Evolutionary conservation across 768 basidiomycete genomes (phyloP), one percentile per base, ranked within the genome.

Genomic region (Multifurca ochricompacta): DNA sequence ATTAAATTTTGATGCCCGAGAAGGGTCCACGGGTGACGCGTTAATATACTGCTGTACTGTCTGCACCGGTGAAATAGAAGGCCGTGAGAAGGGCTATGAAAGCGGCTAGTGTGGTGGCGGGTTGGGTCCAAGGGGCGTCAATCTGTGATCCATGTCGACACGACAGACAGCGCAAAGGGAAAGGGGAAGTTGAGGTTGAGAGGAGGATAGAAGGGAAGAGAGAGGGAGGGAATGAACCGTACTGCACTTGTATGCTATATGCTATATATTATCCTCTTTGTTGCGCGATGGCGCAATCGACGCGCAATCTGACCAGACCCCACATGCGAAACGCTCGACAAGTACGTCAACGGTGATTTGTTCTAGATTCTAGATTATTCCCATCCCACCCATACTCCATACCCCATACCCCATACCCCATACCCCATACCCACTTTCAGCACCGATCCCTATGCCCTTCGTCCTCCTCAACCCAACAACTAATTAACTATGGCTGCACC

Each of bases 251-350:
- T n/a, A n/a, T 19, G 36, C 14, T 27, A 31, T 40, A 25, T 6
- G 8, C 49, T 58, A 49, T 55, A 58, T 48, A 11, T 34, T n/a
- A 3, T 45, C 13, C 25, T 3, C 27, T 16, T 4, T 44, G 30
- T 30, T 21, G 13, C 21, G 44, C 58, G 58, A 59, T 59, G 32
- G 58, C 58, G 58, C 58, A 59, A 59, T 59, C 34, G 7, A 18
- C 4, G 40, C 58, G 58, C 58, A 51, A 59, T 56, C 32, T n/a
- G 8, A 45, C 13, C 11, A 4, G 10, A 11, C 41, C 19, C 21
- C 40, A n/a, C n/a, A n/a, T n/a, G 25, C 19, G 41, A 42, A 6
- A 9, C 14, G 1, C n/a, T 13, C 23, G 30, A 45, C 44, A 28
- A 31, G 44, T 25, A 31, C 16, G 16, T 7, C 19, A 40, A 21